phyloP scores from a whole-genome alignment of 441 rosid species.

The Flueggea neowawraea region DNA sequence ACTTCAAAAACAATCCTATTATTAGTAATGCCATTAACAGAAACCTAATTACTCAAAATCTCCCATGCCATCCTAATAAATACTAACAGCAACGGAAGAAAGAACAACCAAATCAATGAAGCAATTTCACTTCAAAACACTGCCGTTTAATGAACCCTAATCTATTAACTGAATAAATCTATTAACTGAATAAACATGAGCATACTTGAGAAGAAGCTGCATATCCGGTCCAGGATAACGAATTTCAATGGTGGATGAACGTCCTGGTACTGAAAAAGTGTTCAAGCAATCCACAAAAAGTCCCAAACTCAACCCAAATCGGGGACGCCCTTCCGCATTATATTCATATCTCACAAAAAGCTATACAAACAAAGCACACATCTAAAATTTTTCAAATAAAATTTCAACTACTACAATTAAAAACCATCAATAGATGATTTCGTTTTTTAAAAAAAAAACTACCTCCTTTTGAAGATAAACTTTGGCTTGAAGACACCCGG shows the following conservation, averaged over 20 bases:
- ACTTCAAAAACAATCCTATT: too few species aligned
- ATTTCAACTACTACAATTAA: too few species aligned
- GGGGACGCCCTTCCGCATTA: conserved; percentile 65
- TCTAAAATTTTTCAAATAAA: too few species aligned
- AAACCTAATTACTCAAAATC: too few species aligned
- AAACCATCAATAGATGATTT: too few species aligned
- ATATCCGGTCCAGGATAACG: conserved; percentile 93
- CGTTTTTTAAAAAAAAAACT: background rate
- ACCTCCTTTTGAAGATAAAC: conserved; percentile 95
- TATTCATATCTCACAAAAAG: conserved; percentile 68
- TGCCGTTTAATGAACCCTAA: background rate
- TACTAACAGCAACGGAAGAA: too few species aligned
- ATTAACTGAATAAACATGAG: background rate
- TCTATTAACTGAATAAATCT: too few species aligned
- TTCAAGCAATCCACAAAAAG: conserved; percentile 87
- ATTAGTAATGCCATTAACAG: too few species aligned
- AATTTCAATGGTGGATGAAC: conserved; percentile 60
- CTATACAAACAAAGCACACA: conserved; percentile 27
- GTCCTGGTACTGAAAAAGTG: conserved; percentile 83
- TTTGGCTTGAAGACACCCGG: conserved; percentile 88
- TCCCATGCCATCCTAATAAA: too few species aligned
- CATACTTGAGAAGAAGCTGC: conserved; percentile 94
- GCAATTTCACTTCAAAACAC: background rate
- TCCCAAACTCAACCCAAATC: conserved; percentile 87
- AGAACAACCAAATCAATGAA: background rate